Percentiles rank a stretch among this genome's conserved stretches.
Conservation (phyloP, 352 stramenopile genomes). For the Pythium chondricola region DNA sequence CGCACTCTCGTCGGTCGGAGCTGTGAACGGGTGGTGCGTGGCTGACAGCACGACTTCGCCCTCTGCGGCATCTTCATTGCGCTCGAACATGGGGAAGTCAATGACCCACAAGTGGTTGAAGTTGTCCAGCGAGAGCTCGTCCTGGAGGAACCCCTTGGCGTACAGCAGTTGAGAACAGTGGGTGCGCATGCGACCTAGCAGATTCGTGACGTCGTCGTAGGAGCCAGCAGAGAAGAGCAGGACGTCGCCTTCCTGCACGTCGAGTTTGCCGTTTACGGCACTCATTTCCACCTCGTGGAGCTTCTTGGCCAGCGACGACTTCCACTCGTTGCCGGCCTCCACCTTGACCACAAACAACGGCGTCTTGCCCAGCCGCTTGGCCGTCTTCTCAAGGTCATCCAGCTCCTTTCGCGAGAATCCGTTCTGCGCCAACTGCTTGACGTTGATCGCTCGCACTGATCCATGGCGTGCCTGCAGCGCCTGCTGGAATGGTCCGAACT, state of each 20-base stretch:
- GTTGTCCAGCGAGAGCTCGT: constrained; percentile 58
- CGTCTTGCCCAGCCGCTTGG: constrained; percentile 36
- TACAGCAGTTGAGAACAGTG: constrained; percentile 57
- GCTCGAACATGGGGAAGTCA: constrained; percentile 87
- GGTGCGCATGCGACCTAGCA: constrained; percentile 66
- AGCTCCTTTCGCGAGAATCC: constrained; percentile 77
- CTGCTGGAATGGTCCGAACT: constrained; percentile 43
- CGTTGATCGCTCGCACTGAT: constrained; percentile 68
- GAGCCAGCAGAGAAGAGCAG: constrained; percentile 54
- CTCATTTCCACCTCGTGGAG: constrained; percentile 40
- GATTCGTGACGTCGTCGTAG: constrained; percentile 45
- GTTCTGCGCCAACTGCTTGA: constrained; percentile 36
- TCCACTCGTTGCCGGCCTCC: constrained; percentile 49
- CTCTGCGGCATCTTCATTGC: constrained; percentile 35
- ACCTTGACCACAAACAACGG: constrained; percentile 64
- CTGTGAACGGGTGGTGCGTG: constrained; percentile 86
- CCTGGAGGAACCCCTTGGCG: constrained; percentile 46
- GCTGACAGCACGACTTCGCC: constrained; percentile 48
- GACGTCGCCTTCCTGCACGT: constrained; percentile 59
- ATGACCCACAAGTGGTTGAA: constrained; percentile 82
- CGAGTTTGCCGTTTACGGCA: constrained; percentile 35
- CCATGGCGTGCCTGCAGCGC: constrained; percentile 15
- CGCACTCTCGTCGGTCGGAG: constrained; percentile 41
- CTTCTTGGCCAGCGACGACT: constrained; percentile 64
- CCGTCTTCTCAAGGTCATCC: constrained; percentile 44